Evolutionary conservation across 2,329 filamentous ascomycete genomes (phyloP).

Genomic region (Fusarium clavum): DNA sequence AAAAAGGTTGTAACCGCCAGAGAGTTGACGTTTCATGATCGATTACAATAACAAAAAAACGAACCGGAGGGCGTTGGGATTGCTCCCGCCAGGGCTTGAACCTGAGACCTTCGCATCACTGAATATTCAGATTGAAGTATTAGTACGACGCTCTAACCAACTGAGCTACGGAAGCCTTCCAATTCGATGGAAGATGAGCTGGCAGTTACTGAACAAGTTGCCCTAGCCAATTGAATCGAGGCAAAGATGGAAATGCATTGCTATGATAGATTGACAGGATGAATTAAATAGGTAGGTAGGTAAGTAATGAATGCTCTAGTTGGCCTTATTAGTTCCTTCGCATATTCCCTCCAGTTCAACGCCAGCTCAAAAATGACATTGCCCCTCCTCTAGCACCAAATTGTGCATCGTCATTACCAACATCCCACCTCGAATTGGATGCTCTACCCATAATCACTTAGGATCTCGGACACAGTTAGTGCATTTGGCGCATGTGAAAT

Average conservation of each 20-base stretch:
- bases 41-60: slow-evolving; percentile 8
- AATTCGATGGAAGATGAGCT: neutral
- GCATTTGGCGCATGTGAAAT: slow-evolving; percentile 44
- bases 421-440: neutral
- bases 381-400: neutral
- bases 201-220: neutral
- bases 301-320: neutral
- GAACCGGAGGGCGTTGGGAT: slow-evolving; percentile 38
- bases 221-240: rapidly evolving
- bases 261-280: neutral
- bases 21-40: neutral
- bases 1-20: neutral
- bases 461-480: slow-evolving; percentile 37
- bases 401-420: neutral
- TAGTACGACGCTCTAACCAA: slow-evolving; percentile 50
- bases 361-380: neutral
- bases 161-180: slow-evolving; percentile 49
- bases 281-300: neutral
- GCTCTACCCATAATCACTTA: neutral
- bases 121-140: slow-evolving; percentile 41
- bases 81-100: slow-evolving; percentile 50
- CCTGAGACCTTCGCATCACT: slow-evolving; percentile 49
- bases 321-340: slow-evolving; percentile 3
- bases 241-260: neutral
- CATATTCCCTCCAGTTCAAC: neutral